Evolutionary conservation across 495 filamentous ascomycete genomes (phyloP).

Genomic region (Aspergillus sparsus): DNA sequence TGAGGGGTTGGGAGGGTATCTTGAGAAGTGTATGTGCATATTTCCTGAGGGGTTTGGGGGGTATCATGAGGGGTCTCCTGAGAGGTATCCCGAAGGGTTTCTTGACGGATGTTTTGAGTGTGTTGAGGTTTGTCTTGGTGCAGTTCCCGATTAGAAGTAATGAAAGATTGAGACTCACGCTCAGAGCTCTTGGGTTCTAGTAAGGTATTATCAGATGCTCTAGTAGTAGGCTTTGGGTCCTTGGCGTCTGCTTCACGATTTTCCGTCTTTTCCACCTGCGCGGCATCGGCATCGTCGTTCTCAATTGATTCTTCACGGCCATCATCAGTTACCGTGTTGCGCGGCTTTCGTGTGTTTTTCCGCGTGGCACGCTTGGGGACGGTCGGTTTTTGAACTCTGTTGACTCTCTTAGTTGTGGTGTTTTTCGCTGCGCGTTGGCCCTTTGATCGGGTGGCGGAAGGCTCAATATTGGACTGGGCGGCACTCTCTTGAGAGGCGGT

Average conservation of each 20-base stretch:
- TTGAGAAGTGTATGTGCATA: conserved; percentile 1
- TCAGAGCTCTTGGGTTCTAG: conserved; percentile 19
- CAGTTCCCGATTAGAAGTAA: too few species aligned
- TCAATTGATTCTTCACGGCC: conserved; percentile 3
- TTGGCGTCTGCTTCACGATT: conserved; percentile 10
- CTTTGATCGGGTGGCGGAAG: conserved; percentile 20
- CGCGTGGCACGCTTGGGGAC: conserved; percentile 13
- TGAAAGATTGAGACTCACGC: conserved; percentile 12
- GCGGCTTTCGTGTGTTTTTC: conserved; percentile 14
- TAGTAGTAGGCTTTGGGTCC: conserved; percentile 4
- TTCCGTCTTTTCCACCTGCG: conserved; percentile 3
- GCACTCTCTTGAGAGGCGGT: conserved; percentile 14
- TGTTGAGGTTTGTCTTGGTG: too few species aligned
- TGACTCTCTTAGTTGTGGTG: conserved; percentile 13
- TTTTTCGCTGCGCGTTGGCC: conserved; percentile 22
- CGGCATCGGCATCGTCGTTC: neutral
- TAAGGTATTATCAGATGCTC: conserved; percentile 8
- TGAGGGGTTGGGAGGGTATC: too few species aligned
- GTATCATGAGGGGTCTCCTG: too few species aligned
- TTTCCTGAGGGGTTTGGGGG: too few species aligned
- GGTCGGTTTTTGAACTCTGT: conserved; percentile 17
- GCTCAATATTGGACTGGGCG: conserved; percentile 13
- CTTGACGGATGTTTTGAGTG: neutral
- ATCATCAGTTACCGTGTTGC: conserved; percentile 6
- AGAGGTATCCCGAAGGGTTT: conserved; percentile 3